phyloP scores from a whole-genome alignment of 768 basidiomycete species.

The Lentinula boryana region DNA sequence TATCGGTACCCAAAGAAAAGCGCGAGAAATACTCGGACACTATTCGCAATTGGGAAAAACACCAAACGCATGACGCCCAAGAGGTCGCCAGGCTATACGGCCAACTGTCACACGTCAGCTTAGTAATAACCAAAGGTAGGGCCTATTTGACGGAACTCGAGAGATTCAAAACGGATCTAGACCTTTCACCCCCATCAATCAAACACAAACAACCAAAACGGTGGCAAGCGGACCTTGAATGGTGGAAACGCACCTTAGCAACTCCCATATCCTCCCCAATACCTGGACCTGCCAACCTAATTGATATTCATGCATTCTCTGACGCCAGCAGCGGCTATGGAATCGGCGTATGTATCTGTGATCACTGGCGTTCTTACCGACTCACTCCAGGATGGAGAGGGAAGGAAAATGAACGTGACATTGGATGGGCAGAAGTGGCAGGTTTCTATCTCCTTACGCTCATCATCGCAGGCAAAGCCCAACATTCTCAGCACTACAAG shows the following conservation, averaged over 20 bases:
- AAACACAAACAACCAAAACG: no score
- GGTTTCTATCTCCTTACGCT: no score
- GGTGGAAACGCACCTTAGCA: no score
- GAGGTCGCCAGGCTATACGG: slow-evolving; percentile 22
- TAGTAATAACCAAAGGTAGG: no score
- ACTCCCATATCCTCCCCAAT: slow-evolving; percentile 11
- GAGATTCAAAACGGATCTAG: slow-evolving; percentile 18
- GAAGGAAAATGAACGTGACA: slow-evolving; percentile 8
- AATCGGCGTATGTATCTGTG: slow-evolving; percentile 28
- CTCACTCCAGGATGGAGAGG: slow-evolving; percentile 9
- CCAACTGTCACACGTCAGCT: slow-evolving; percentile 24
- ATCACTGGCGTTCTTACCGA: slow-evolving; percentile 24
- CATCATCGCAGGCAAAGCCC: no score
- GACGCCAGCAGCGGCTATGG: slow-evolving; percentile 30
- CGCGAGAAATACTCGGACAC: slow-evolving; percentile 4
- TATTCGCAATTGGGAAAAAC: slow-evolving; percentile 8
- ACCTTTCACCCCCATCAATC: slow-evolving; percentile 12
- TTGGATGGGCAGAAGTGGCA: slow-evolving; percentile 12
- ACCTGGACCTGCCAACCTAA: slow-evolving; percentile 11
- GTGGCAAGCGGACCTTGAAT: no score
- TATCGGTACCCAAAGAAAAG: slow-evolving; percentile 22
- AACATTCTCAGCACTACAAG: background rate
- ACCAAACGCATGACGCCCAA: slow-evolving; percentile 1
- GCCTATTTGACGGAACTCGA: no score
- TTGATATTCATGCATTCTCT: slow-evolving; percentile 28